These are phyloP conservation scores for Trypanosoma avium DNA, from an alignment of 208 protist genomes.

Conservation along the genomic window DNA sequence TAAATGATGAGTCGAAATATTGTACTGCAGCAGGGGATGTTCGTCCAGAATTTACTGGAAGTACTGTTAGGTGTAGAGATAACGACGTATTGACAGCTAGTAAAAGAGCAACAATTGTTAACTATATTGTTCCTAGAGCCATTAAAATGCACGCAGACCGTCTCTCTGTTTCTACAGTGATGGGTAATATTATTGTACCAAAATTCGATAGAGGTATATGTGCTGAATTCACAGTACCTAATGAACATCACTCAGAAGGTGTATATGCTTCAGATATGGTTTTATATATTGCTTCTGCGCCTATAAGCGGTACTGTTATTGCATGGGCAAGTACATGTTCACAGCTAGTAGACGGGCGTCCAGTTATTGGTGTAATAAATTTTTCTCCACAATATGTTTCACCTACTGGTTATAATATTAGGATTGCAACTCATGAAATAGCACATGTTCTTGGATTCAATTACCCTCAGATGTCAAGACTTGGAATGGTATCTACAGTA, in stretches of 20 bases:
- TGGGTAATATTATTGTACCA: slow-evolving; percentile 13
- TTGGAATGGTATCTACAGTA: slow-evolving; percentile 11
- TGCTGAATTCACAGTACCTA: slow-evolving; percentile 40
- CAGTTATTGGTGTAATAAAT: slow-evolving; percentile 48
- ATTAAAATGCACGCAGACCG: slow-evolving; percentile 44
- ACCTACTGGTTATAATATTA: slow-evolving; percentile 1
- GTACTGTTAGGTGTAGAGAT: slow-evolving; percentile 22
- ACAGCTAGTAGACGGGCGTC: slow-evolving; percentile 12
- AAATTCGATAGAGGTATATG: slow-evolving; percentile 18
- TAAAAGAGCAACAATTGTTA: slow-evolving; percentile 27
- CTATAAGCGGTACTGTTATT: slow-evolving; percentile 19
- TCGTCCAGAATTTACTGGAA: slow-evolving; percentile 23
- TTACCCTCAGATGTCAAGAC: not conserved
- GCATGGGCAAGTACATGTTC: slow-evolving; percentile 61
- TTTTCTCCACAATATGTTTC: slow-evolving; percentile 35
- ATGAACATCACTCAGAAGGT: slow-evolving; percentile 29
- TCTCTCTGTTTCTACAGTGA: slow-evolving; percentile 37
- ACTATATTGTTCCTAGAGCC: slow-evolving; percentile 36
- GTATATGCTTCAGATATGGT: slow-evolving; percentile 51
- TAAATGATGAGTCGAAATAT: slow-evolving; percentile 32
- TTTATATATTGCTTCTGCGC: slow-evolving; percentile 55
- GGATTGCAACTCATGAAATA: slow-evolving; percentile 69
- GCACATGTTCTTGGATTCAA: slow-evolving; percentile 78
- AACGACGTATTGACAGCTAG: slow-evolving; percentile 36
- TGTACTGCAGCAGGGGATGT: slow-evolving; percentile 36